A percentile compares a stretch with the other conserved stretches of the same genome.
Conservation (phyloP, 164 flowering plant genomes). For the Nymphaea thermarum region DNA sequence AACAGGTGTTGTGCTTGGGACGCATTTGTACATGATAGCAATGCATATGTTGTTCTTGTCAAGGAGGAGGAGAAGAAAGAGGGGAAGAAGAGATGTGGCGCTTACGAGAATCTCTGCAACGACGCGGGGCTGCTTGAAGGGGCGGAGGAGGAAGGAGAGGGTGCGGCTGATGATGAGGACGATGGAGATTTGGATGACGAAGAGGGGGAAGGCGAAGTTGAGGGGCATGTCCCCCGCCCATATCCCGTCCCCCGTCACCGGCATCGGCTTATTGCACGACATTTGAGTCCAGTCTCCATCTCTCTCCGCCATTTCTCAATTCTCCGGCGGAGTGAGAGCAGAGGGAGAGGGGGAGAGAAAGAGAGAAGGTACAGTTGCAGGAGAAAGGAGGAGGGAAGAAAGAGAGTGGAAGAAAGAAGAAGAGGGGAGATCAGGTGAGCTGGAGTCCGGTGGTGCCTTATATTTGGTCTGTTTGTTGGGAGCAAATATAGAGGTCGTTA, state of each 20-base stretch:
- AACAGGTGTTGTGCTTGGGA: neutral
- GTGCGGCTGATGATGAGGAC: neutral
- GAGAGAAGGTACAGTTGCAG: no score
- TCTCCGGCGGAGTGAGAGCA: no score
- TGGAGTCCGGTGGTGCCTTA: no score
- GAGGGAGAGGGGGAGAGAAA: no score
- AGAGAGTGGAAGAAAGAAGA: no score
- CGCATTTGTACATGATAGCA: neutral
- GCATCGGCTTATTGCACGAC: neutral
- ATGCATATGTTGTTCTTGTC: neutral
- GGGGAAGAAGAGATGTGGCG: neutral
- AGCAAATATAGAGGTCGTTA: no score
- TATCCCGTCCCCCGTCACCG: neutral
- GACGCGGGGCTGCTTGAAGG: conserved; percentile 3
- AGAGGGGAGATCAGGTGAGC: no score
- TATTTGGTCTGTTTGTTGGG: no score
- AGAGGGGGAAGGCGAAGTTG: neutral
- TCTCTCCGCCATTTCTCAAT: no score
- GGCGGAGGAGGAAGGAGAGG: neutral
- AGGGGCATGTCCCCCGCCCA: conserved; percentile 3
- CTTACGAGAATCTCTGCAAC: conserved; percentile 1
- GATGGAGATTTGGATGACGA: neutral
- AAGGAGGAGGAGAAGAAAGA: neutral
- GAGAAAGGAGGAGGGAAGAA: no score
- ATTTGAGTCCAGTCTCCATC: no score